A percentile compares a stretch with the other conserved stretches of the same genome.
These are phyloP conservation scores for Pseudognaphalium luteoalbum DNA, from an alignment of 129 eudicot species.

Conservation along the genomic window DNA sequence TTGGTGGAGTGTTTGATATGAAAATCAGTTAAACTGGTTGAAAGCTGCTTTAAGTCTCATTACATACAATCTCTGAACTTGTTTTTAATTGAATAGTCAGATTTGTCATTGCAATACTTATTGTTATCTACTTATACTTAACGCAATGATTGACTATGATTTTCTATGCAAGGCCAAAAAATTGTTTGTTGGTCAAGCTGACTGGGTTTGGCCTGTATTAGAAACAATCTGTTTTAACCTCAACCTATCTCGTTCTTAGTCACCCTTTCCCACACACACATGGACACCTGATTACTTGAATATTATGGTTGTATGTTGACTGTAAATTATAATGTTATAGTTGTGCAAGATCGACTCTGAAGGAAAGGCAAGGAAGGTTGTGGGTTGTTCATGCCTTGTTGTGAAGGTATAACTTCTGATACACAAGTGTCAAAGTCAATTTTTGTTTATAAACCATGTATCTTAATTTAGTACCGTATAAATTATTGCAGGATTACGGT, in stretches of 20 bases:
- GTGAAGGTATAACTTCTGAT: slow-evolving; percentile 58
- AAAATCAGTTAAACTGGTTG: not conserved
- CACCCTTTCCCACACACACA: not conserved
- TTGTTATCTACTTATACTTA: not conserved
- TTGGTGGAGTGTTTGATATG: not conserved
- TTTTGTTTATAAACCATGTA: not conserved
- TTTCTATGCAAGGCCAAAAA: not conserved
- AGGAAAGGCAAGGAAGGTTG: slow-evolving; percentile 96
- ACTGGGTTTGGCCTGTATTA: not conserved
- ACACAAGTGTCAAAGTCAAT: not conserved
- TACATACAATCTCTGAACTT: not conserved
- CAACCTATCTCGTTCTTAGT: not conserved
- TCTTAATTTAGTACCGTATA: too few relatives aligned
- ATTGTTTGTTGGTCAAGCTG: not conserved
- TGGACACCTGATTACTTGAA: not conserved
- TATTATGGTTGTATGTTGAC: not conserved
- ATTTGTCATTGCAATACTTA: not conserved
- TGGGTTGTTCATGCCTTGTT: slow-evolving; percentile 90
- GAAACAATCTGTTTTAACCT: not conserved
- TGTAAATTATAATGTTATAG: slow-evolving; percentile 34
- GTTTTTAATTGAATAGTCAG: not conserved
- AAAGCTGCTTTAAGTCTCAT: not conserved
- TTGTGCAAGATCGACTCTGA: slow-evolving; percentile 98
- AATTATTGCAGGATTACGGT: slow-evolving; percentile 63
- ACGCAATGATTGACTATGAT: not conserved